Percentiles rank a stretch among this genome's conserved stretches.
Conservation (phyloP, 306 rosid genomes). For the Malus asiatica region DNA sequence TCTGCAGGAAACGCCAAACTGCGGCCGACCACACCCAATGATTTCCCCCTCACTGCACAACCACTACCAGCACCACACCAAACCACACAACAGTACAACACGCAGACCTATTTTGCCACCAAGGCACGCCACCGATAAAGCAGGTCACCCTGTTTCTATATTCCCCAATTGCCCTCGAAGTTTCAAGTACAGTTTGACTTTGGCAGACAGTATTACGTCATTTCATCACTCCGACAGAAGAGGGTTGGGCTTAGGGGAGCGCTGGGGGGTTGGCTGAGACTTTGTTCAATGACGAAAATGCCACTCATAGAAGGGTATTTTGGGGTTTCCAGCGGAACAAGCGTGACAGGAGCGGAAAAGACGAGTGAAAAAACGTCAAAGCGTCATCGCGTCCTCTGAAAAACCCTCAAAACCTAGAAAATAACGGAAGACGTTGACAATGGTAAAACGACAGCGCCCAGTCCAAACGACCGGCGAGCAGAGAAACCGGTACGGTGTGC, state of each 20-base stretch:
- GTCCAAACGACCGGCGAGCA: conserved; percentile 3
- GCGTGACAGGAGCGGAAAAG: conserved; percentile 13
- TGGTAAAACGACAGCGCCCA: conserved; percentile 1
- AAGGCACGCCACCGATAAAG: conserved; percentile 69
- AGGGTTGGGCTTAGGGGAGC: no score
- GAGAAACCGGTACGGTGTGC: neutral
- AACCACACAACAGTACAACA: conserved; percentile 8
- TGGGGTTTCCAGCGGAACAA: conserved; percentile 12
- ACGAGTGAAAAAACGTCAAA: conserved; percentile 36
- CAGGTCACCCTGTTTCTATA: conserved; percentile 1
- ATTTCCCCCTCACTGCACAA: conserved; percentile 18
- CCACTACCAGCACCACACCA: conserved; percentile 48
- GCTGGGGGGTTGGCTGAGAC: neutral
- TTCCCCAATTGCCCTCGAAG: conserved; percentile 27
- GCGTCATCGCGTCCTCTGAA: conserved; percentile 19
- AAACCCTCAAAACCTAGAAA: neutral
- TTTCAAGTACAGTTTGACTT: conserved; percentile 15
- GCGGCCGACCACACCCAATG: conserved; percentile 18
- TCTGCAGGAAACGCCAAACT: conserved; percentile 17
- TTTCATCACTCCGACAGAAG: neutral
- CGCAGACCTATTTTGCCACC: conserved; percentile 50
- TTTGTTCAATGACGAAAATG: neutral
- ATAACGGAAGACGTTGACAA: neutral
- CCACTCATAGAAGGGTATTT: conserved; percentile 24
- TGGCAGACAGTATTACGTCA: neutral